These are phyloP conservation scores for Monosporascus sp. DNA, from an alignment of 2,329 filamentous ascomycete species.

Conservation along the genomic window DNA sequence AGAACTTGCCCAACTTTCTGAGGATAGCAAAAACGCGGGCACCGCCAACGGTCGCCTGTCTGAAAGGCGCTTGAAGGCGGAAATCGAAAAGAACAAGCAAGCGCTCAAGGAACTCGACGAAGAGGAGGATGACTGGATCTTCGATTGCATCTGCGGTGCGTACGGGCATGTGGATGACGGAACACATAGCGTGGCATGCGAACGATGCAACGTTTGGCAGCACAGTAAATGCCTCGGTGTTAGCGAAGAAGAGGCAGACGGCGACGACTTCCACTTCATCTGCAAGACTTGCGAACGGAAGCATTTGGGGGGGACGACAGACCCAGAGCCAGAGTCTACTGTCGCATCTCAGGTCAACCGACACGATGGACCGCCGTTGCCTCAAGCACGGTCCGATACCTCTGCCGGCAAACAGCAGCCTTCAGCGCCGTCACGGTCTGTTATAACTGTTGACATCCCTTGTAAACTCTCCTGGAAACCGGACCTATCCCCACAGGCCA, in stretches of 20 bases:
- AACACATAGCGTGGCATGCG: constrained; percentile 87
- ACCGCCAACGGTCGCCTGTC: constrained; percentile 60
- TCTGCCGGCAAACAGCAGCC: constrained; percentile 12
- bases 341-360: constrained; percentile 51
- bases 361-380: constrained; percentile 19
- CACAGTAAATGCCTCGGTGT: constrained; percentile 90
- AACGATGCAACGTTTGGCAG: constrained; percentile 93
- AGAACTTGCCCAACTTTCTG: constrained; percentile 73
- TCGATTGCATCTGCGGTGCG: constrained; percentile 88
- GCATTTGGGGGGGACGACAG: constrained; percentile 48
- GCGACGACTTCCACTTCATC: constrained; percentile 81
- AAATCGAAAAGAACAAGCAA: constrained; percentile 74
- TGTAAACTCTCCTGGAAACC: constrained; percentile 7
- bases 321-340: constrained; percentile 44
- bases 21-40: constrained; percentile 61
- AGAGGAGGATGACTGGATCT: constrained; percentile 81
- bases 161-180: constrained; percentile 94
- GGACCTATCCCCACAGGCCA: constrained; percentile 7
- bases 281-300: constrained; percentile 74
- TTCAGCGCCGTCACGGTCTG: constrained; percentile 5
- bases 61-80: constrained; percentile 72
- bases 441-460: constrained; percentile 15
- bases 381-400: constrained; percentile 16
- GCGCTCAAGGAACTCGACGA: constrained; percentile 66
- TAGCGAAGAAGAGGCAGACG: constrained; percentile 70